phyloP scores from a whole-genome alignment of 2,329 filamentous ascomycete genomes.

The Arthroderma sp. region DNA sequence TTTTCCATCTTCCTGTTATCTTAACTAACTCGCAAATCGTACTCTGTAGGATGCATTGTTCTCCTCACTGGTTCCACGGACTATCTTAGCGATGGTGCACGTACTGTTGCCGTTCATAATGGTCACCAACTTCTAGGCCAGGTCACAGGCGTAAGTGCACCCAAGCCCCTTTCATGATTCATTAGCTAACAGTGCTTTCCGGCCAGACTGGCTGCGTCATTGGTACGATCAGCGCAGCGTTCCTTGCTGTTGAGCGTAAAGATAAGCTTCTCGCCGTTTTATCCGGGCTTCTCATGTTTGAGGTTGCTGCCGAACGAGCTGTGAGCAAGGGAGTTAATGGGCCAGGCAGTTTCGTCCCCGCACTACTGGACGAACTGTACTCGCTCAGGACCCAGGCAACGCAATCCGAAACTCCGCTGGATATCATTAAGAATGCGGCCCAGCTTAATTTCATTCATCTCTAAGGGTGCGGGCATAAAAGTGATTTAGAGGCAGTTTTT shows the following conservation, averaged over 20 bases:
- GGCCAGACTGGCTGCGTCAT: conserved; percentile 65
- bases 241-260: conserved; percentile 50
- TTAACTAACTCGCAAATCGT: not conserved
- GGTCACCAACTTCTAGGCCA: conserved; percentile 52
- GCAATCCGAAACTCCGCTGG: conserved; percentile 7
- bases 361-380: conserved; percentile 64
- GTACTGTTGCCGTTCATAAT: conserved; percentile 58
- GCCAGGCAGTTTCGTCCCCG: conserved; percentile 75
- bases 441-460: conserved; percentile 26
- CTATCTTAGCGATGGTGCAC: conserved; percentile 60
- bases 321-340: conserved; percentile 51
- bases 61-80: conserved; percentile 74
- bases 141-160: conserved; percentile 32
- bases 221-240: conserved; percentile 67
- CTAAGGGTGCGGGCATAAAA: conserved; percentile 2
- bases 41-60: conserved; percentile 45
- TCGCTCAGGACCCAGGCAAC: conserved; percentile 22
- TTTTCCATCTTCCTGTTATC: conserved; percentile 4
- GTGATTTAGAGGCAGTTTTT: no score
- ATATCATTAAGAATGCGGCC: conserved; percentile 28
- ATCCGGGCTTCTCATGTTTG: conserved; percentile 64
- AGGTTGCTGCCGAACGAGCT: conserved; percentile 63
- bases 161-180: not conserved
- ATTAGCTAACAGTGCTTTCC: not conserved
- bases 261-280: conserved; percentile 63